These are phyloP conservation scores for Ogataea glucozyma DNA, from an alignment of 805 yeast genomes.

Conservation along the genomic window DNA sequence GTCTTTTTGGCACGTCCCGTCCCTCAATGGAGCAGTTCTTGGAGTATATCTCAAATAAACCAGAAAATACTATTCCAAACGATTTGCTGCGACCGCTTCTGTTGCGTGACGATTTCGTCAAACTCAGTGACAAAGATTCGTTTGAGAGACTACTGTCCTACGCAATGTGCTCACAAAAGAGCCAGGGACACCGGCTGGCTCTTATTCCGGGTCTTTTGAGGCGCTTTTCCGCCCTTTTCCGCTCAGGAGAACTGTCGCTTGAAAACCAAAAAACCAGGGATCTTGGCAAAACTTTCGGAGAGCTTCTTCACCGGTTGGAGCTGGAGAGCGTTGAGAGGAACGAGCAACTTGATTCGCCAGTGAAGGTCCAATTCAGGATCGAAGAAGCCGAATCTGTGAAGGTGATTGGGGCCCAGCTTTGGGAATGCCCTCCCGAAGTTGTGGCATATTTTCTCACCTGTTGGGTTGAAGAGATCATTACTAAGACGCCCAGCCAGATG, in stretches of 20 bases:
- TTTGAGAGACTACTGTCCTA: neutral
- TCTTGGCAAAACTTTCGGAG: neutral
- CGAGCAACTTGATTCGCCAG: neutral
- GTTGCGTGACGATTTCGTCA: conserved; percentile 2
- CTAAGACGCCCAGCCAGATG: neutral
- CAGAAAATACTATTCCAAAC: neutral
- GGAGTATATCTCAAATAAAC: neutral
- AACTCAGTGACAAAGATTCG: neutral
- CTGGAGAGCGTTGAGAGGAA: too few species aligned
- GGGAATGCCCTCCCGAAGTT: neutral
- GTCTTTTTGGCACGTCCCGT: neutral
- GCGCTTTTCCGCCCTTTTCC: neutral
- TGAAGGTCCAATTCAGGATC: neutral
- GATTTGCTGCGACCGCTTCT: neutral
- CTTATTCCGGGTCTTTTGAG: neutral
- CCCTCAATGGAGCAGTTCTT: conserved; percentile 3
- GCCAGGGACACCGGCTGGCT: neutral
- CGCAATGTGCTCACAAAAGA: neutral
- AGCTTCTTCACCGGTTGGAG: too few species aligned
- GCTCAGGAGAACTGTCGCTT: neutral
- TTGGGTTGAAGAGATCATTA: conserved; percentile 1
- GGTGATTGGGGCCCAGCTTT: conserved; percentile 6
- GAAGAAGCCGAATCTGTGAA: conserved; percentile 5
- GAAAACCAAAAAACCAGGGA: neutral
- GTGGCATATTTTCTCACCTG: neutral